Evolutionary conservation across 768 basidiomycete genomes (phyloP), one percentile per base, ranked within the genome.

Genomic region (Solioccasus polychromus): DNA sequence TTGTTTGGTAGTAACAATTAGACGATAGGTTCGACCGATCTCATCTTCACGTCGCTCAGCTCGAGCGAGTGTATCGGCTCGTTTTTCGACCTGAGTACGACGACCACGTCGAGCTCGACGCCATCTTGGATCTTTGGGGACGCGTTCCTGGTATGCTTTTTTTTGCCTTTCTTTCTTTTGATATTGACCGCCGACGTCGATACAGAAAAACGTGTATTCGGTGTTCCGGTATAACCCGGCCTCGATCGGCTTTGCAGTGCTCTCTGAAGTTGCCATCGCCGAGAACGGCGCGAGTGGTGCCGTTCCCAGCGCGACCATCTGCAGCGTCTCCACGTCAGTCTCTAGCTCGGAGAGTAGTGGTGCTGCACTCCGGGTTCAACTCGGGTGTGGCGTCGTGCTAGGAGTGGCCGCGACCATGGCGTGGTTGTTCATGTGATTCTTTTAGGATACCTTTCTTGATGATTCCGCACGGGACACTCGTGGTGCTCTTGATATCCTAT

Each of bases 241-340:
- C 1, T 63, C 74, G 0, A 65, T 81, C 34, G 78, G 79, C 0
- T 79, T 81, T 44, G 79, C 79, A 3, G 55, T 56, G 3, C 68
- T 78, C 28, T 73, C 78, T 0, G 46, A 45, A 4, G 37, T 37
- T 0, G 63, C 64, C 0, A 23, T 59, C 22, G 57, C 63, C 12
- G 19, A 47, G 45, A 66, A 66, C 14, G 64, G 64, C 2, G 55
- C 63, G 40, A 64, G 60, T 1, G 65, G 70, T 0, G 9, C 54
- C 0, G 68, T 75, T 0, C 84, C 86, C 1, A 68, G 71, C 1
- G 50, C 84, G 0, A 86, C 85, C 6, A 75, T 84, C 39, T 83
- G 80, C 0, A 72, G 67, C 11, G 63, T 72, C 10, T 72, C 80
- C 2, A 64, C 73, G n/a, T n/a, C n/a, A 6, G 72, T 82, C 10